phyloP scores from a whole-genome alignment of 345 rosid species.

The Syzygium jambos region DNA sequence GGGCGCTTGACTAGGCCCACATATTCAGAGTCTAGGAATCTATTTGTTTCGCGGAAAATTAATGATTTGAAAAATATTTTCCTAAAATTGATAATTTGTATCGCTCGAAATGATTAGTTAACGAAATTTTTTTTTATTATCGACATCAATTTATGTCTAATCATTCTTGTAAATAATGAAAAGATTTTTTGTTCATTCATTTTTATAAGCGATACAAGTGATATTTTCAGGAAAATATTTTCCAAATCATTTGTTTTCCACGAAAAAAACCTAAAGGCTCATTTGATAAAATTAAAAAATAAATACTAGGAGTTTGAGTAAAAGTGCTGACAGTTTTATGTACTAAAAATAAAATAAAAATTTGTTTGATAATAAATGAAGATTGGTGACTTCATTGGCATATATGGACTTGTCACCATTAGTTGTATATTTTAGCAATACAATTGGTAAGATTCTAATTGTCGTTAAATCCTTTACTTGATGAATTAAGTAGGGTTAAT shows the following conservation, averaged over 20 bases:
- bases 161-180: background rate
- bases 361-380: background rate
- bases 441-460: background rate
- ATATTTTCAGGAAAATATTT: background rate
- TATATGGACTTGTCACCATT: background rate
- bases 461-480: background rate
- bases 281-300: background rate
- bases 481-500: background rate
- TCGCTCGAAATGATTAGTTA: background rate
- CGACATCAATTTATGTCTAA: background rate
- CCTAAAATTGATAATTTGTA: background rate
- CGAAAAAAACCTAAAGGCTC: background rate
- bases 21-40: background rate
- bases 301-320: background rate
- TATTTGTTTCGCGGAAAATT: background rate
- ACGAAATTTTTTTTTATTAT: fast-evolving
- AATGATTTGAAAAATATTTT: background rate
- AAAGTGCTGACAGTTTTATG: background rate
- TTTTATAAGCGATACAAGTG: background rate
- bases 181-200: background rate
- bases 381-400: background rate
- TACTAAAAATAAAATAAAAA: background rate
- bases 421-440: background rate
- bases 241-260: background rate
- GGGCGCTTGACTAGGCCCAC: background rate